Base-by-base conservation (phyloP, 495 filamentous ascomycete species). In the Zalerion maritima region DNA sequence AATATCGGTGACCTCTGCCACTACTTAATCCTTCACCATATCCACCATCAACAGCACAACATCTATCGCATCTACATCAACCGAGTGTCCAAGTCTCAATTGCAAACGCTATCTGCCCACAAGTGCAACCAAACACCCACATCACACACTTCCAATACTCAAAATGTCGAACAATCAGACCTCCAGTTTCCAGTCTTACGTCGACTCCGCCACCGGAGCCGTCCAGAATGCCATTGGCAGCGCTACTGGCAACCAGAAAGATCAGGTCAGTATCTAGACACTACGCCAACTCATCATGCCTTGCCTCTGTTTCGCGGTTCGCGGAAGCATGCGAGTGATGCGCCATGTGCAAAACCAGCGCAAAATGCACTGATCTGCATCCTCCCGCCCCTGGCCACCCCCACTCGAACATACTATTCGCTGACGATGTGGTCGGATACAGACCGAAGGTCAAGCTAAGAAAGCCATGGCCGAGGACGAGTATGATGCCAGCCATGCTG, bases 121-220 rank as follows among this genome's bases (percentile, higher is more conserved):
- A n/a, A n/a, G n/a, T n/a, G n/a, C n/a, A n/a, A n/a, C n/a, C n/a
- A n/a, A n/a, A n/a, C n/a, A n/a, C n/a, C n/a, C n/a, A n/a, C n/a
- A n/a, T n/a, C n/a, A n/a, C n/a, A n/a, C n/a, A n/a, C n/a, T n/a
- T n/a, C 28, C 34, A 40, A 28, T 39, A 32, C 12, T 28, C 42
- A 57, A 34, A 26, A 81, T 81, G 77, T 72, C 77, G 51, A 62
- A 68, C 58, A 62, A 68, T 41, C 69, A 75, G 50, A 68, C 77
- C 26, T 91, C 82, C 31, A 87, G 81, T 37, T 60, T 81, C 47
- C 67, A 85, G 64, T 79, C 81, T 29, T 78, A 78, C 62, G 50
- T 85, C 35, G 83, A 92, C 67, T 66, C 63, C n/a, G 79, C 78
- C 43, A 64, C 69, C 24, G 82, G 79, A 32, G 50, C 71, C 22